Evolutionary conservation across 345 rosid genomes (phyloP).

Genomic region (Rhodamnia rubescens): DNA sequence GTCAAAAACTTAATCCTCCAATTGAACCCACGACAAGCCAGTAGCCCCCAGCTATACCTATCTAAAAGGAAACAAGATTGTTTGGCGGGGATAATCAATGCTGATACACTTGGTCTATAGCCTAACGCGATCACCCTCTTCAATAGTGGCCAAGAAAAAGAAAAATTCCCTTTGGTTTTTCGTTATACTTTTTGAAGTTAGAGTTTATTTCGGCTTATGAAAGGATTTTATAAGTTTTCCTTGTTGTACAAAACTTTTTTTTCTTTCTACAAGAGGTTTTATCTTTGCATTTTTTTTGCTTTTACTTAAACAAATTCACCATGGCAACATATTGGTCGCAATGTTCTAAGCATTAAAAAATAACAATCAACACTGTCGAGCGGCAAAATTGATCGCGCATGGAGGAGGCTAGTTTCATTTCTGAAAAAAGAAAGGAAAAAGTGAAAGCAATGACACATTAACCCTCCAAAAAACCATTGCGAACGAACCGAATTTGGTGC

Average conservation of each 20-base stretch:
- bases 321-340: neutral
- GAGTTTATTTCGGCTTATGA: neutral
- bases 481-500: neutral
- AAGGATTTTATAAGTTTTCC: neutral
- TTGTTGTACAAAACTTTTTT: neutral
- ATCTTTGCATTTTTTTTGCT: neutral
- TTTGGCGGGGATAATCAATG: neutral
- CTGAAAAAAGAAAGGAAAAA: neutral
- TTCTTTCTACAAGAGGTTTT: neutral
- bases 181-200: neutral
- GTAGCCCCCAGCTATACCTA: neutral
- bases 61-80: neutral
- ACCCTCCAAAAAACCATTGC: neutral
- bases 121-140: neutral
- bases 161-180: neutral
- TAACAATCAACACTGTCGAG: neutral
- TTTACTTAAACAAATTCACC: neutral
- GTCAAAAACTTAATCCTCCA: neutral
- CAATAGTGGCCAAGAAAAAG: neutral
- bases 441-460: neutral
- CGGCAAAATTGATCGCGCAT: neutral
- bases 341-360: neutral
- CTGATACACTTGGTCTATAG: neutral
- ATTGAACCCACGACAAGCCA: neutral
- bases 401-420: neutral